These are phyloP conservation scores for Ophiostoma novo-ulmi DNA, from an alignment of 2,329 filamentous ascomycete species.

Conservation along the genomic window DNA sequence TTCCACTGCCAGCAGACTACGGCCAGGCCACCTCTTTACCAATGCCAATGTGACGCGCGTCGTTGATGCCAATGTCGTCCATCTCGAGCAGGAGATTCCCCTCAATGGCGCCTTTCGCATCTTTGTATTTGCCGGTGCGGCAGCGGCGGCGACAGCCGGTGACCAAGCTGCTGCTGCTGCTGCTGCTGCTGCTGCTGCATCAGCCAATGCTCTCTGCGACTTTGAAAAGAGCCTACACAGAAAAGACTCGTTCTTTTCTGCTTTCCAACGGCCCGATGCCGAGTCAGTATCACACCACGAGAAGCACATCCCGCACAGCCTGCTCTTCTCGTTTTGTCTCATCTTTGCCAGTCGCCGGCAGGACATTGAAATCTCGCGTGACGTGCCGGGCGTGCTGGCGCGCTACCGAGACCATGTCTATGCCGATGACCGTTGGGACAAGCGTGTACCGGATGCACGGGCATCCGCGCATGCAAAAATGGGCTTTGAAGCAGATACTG, in stretches of 20 bases:
- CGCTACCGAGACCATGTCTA: constrained; percentile 80
- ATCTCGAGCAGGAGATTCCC: constrained; percentile 84
- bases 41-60: constrained; percentile 81
- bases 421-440: constrained; percentile 75
- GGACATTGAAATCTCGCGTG: constrained; percentile 65
- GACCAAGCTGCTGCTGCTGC: constrained; percentile 40
- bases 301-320: constrained; percentile 75
- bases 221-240: constrained; percentile 60
- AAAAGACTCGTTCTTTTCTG: constrained; percentile 66
- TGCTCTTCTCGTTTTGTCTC: constrained; percentile 73
- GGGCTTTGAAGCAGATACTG: constrained; percentile 66
- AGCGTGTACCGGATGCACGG: constrained; percentile 60
- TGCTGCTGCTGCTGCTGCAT: constrained; percentile 54
- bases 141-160: background rate
- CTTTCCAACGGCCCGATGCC: constrained; percentile 59
- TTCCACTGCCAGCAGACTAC: constrained; percentile 54
- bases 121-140: constrained; percentile 74
- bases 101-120: constrained; percentile 83
- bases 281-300: constrained; percentile 68
- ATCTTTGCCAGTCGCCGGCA: constrained; percentile 65
- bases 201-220: constrained; percentile 62
- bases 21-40: constrained; percentile 68
- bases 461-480: constrained; percentile 82
- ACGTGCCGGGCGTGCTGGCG: constrained; percentile 65
- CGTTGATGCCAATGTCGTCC: constrained; percentile 81